phyloP scores from a whole-genome alignment of 177 flowering plant species.

The Vitis hybrid region DNA sequence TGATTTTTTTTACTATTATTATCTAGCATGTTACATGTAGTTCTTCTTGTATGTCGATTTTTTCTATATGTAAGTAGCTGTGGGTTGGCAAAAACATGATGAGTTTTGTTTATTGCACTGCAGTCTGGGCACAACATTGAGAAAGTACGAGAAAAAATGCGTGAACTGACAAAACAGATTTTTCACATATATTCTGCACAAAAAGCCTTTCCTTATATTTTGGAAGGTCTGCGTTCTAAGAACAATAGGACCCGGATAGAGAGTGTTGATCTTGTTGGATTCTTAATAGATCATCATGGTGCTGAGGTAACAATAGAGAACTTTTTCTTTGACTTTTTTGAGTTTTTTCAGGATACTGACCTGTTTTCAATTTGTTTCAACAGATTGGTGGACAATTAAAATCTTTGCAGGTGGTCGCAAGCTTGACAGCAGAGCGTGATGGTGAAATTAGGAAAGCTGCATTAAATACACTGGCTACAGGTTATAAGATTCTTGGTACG shows the following conservation, averaged over 20 bases:
- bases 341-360: neutral
- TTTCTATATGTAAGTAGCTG: neutral
- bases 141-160: slow-evolving; percentile 89
- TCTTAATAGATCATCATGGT: slow-evolving; percentile 74
- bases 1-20: neutral
- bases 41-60: too few relatives aligned
- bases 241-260: slow-evolving; percentile 93
- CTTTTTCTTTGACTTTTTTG: slow-evolving; percentile 1
- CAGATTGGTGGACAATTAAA: slow-evolving; percentile 89
- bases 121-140: slow-evolving; percentile 99
- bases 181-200: slow-evolving; percentile 63
- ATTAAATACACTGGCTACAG: slow-evolving; percentile 80
- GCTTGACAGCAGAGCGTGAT: slow-evolving; percentile 94
- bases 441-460: slow-evolving; percentile 98
- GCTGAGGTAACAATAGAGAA: slow-evolving; percentile 57
- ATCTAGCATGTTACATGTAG: neutral
- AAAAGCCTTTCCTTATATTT: slow-evolving; percentile 78
- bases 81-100: neutral
- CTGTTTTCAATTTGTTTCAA: slow-evolving; percentile 1
- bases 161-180: slow-evolving; percentile 83
- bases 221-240: slow-evolving; percentile 96
- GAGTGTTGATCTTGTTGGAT: slow-evolving; percentile 86
- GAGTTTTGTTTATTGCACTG: slow-evolving; percentile 16
- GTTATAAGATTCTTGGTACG: slow-evolving; percentile 92
- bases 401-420: slow-evolving; percentile 90